Evolutionary conservation across 1,284 basidiomycete species (phyloP), one percentile per base, ranked within the genome.

Genomic region (Gomphus bonarii): DNA sequence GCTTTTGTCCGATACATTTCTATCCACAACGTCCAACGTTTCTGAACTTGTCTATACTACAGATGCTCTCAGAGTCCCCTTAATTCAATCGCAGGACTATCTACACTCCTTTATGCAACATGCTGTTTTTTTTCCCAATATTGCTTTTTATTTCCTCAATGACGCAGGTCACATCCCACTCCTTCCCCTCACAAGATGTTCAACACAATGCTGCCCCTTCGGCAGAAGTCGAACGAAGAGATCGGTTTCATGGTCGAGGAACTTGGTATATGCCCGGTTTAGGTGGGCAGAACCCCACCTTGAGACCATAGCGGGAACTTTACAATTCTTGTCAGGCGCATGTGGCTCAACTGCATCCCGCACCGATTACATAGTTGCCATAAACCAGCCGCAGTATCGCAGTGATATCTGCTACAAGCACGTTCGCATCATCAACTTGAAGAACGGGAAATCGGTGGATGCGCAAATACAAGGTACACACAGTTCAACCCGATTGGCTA

Each of bases 381-480:
- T 55, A 10, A 55, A 44, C 18, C 43, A 55, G 22, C n/a, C 33
- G 35, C 54, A 55, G 16, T 55, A 47, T 40, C 43, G 25, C 16
- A 11, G 44, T 1, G 16, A 18, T 3, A 33, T 35, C 22, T 55
- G 54, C 33, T 33, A 55, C 44, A 55, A 47, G 44, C n/a, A 46
- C n/a, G 20, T 55, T 40, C 22, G 31, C 31, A 20, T 55, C 22
- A 22, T 55, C 31, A 55, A 55, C 25, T 33, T 10, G 11, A 36
- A 12, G n/a, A 55, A 46, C 14, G 43, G 46, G 16, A 55, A 55
- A 20, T 46, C 43, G 11, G 35, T 44, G 6, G 7, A 16, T 28
- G 54, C 54, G 43, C 44, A 55, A n/a, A 35, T 55, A 31, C 54
- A 55, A 49, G 54, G 54, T 55, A 36, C 16, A n/a, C 31, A 20